Evolutionary conservation across 306 rosid genomes (phyloP), one percentile per base, ranked within the genome.

Genomic region (Corylus avellana): DNA sequence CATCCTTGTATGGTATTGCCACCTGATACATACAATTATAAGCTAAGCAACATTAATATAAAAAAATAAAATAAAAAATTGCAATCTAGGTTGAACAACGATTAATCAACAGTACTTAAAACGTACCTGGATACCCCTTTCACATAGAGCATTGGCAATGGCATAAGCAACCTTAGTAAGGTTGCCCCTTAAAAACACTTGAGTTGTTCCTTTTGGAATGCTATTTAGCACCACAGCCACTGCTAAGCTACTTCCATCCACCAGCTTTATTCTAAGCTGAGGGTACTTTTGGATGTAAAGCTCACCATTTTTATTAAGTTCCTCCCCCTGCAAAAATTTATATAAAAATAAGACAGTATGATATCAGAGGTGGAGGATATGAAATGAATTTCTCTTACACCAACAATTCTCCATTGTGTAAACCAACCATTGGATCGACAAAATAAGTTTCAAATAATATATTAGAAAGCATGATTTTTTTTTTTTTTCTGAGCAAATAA

Each of bases 191-290:
- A 87, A 75, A 5, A 87, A 42, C 5, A 87, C 85, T 68, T 87
- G 81, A 20, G 87, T 80, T 12, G 88, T 78, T n/a, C 59, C 81
- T 71, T 82, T 78, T 3, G 91, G 88, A 66, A 85, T 79, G 69
- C 55, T 79, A 76, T 84, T 82, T 2, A 85, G 68, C 4, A 87
- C 50, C 4, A 80, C 73, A 49, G 76, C 86, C 55, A 74, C 85
- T 1, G 79, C 85, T 11, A 87, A 69, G 74, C 83, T 79, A 49
- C 86, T 82, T 8, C 90, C 88, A 74, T 87, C 90, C 39, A 87
- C 90, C 75, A 87, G 49, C 66, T 67, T 87, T 8, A 84, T n/a
- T 39, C 61, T 84, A 27, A 87, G 39, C 35, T 82, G 3, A 4
- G 86, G 85, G 62, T 87, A 42, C 73, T 75, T 82, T 0, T 51